Conservation (phyloP, 768 basidiomycete species). For the Trametes sanguinea region DNA sequence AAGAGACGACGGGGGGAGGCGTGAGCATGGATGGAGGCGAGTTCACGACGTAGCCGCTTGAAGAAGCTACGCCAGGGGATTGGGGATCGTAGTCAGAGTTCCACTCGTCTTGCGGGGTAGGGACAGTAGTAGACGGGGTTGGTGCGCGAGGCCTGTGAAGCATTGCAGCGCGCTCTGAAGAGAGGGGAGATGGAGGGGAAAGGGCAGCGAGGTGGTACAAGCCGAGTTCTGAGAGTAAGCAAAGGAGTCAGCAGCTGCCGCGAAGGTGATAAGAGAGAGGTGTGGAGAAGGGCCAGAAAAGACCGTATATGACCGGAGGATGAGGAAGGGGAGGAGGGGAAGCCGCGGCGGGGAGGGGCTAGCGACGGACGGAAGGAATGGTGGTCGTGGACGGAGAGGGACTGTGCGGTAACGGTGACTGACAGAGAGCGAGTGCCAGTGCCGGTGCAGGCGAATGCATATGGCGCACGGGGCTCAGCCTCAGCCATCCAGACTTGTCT, state of each 20-base stretch:
- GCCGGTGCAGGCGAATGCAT: not conserved
- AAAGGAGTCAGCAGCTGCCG: constrained; percentile 23
- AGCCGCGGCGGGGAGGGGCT: constrained; percentile 3
- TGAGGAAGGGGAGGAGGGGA: constrained; percentile 15
- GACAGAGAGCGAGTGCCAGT: not conserved
- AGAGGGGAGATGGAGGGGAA: constrained; percentile 38
- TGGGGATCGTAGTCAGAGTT: constrained; percentile 26
- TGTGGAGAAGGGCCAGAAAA: constrained; percentile 25
- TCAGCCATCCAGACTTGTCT: not conserved
- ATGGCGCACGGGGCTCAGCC: no score
- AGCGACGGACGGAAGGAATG: constrained; percentile 22
- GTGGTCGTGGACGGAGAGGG: constrained; percentile 6
- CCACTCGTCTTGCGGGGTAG: constrained; percentile 30
- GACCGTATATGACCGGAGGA: constrained; percentile 9
- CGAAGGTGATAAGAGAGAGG: not conserved
- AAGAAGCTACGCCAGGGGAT: constrained; percentile 29
- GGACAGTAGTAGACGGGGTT: constrained; percentile 36
- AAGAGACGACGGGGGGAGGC: constrained; percentile 28
- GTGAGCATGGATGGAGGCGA: constrained; percentile 30
- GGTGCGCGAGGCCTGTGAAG: constrained; percentile 43
- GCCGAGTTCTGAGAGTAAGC: constrained; percentile 24
- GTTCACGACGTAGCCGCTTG: constrained; percentile 33
- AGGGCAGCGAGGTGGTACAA: constrained; percentile 34
- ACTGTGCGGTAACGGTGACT: constrained; percentile 13
- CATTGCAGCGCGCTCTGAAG: constrained; percentile 32